phyloP scores from a whole-genome alignment of 2,329 filamentous ascomycete species.

The Tolypocladium endophyticum region DNA sequence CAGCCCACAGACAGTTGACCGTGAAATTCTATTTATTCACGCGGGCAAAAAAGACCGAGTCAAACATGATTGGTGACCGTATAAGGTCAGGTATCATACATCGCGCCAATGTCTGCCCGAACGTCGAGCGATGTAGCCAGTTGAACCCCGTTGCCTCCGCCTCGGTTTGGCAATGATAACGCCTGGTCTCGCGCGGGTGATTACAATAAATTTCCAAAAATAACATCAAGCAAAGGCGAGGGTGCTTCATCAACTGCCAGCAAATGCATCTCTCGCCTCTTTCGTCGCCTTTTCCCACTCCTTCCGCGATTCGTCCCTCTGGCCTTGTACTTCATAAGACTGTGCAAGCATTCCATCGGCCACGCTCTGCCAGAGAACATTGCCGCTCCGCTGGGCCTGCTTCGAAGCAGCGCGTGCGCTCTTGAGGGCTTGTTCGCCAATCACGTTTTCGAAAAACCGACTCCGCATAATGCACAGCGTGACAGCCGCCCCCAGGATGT shows the following conservation, averaged over 20 bases:
- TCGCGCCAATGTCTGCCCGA: constrained; percentile 6
- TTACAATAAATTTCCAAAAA: constrained; percentile 7
- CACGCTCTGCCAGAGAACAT: constrained; percentile 69
- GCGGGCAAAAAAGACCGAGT: not conserved
- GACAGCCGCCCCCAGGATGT: constrained; percentile 73
- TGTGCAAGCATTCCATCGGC: constrained; percentile 69
- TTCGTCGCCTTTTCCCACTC: constrained; percentile 30
- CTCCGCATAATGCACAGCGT: constrained; percentile 77
- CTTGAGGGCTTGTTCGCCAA: constrained; percentile 72
- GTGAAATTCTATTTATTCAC: not conserved
- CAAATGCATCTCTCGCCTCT: constrained; percentile 32
- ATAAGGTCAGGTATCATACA: constrained; percentile 16
- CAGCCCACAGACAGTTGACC: not conserved
- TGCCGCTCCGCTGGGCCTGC: constrained; percentile 60
- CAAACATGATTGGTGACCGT: constrained; percentile 5
- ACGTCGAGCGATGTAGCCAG: constrained; percentile 5
- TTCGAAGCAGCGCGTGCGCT: constrained; percentile 59
- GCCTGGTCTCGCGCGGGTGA: not conserved
- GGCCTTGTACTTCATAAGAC: constrained; percentile 63
- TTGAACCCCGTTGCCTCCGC: not conserved
- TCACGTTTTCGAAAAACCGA: constrained; percentile 70
- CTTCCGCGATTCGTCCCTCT: constrained; percentile 30
- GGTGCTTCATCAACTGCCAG: constrained; percentile 15
- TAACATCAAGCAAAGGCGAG: constrained; percentile 1
- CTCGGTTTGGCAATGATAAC: constrained; percentile 1